These are phyloP conservation scores for Beauveria bassiana DNA, from an alignment of 2,329 filamentous ascomycete species.

Conservation along the genomic window DNA sequence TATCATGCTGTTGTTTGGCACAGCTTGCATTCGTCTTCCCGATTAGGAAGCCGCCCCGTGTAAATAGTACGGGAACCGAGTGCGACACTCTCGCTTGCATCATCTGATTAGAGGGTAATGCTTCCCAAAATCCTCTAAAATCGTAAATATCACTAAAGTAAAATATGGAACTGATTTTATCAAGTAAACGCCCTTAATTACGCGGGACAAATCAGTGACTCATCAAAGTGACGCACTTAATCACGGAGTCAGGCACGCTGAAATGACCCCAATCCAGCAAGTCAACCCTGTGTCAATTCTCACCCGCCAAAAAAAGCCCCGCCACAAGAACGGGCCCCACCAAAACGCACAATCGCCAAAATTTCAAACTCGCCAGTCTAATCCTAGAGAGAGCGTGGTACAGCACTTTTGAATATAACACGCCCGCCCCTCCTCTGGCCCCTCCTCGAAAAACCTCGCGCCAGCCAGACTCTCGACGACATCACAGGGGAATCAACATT, in stretches of 20 bases:
- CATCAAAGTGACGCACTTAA: not conserved
- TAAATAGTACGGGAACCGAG: too few species aligned
- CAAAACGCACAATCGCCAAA: slow-evolving; percentile 40
- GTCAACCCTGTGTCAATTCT: not conserved
- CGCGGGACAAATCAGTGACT: not conserved
- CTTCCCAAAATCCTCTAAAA: accelerated
- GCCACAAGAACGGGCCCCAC: slow-evolving; percentile 26
- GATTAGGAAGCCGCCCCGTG: too few species aligned
- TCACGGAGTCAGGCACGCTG: not conserved
- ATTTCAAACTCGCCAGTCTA: slow-evolving; percentile 27
- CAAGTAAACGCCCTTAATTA: too few species aligned
- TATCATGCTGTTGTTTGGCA: too few species aligned
- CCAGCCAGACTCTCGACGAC: slow-evolving; percentile 3
- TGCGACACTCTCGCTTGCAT: too few species aligned
- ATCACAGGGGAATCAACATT: not conserved
- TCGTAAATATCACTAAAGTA: too few species aligned
- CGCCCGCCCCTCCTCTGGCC: slow-evolving; percentile 8
- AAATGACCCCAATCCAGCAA: not conserved
- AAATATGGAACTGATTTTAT: too few species aligned
- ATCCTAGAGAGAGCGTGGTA: slow-evolving; percentile 5
- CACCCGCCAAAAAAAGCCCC: not conserved
- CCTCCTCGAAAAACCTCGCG: slow-evolving; percentile 1
- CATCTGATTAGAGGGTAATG: too few species aligned
- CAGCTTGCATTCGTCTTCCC: too few species aligned
- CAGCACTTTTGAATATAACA: not conserved